A percentile compares a stretch with the other conserved stretches of the same genome.
These are phyloP conservation scores for Trametes punicea DNA, from an alignment of 768 basidiomycete species.

Conservation along the genomic window DNA sequence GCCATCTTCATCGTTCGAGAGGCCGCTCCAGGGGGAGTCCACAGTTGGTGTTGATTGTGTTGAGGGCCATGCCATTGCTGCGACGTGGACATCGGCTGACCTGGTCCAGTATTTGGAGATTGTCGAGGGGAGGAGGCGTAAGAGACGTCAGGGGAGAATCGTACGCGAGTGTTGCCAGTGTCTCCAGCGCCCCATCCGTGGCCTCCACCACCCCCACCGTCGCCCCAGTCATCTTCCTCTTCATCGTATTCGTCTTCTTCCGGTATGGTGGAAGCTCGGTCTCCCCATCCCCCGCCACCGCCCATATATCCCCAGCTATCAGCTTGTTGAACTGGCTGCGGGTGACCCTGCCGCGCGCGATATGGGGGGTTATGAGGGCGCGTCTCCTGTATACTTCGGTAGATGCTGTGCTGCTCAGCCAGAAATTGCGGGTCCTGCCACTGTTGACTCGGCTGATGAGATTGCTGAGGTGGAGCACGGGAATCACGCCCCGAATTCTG, in stretches of 20 bases:
- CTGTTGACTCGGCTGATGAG: conserved; percentile 6
- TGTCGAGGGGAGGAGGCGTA: conserved; percentile 12
- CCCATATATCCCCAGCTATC: conserved; percentile 25
- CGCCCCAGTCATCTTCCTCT: conserved; percentile 18
- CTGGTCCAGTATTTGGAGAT: neutral
- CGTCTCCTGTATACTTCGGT: conserved; percentile 11
- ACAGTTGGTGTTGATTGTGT: conserved; percentile 11
- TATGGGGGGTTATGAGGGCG: no score
- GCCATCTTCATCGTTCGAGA: conserved; percentile 31
- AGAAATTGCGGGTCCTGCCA: conserved; percentile 9
- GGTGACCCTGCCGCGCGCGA: conserved; percentile 1
- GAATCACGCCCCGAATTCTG: neutral
- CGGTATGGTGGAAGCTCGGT: conserved; percentile 13
- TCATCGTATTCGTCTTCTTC: conserved; percentile 21
- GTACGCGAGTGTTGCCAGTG: conserved; percentile 14
- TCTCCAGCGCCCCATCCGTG: conserved; percentile 14
- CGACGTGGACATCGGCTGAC: neutral
- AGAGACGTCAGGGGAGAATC: conserved; percentile 17
- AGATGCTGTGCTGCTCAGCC: conserved; percentile 11
- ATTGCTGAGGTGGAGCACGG: neutral
- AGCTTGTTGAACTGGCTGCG: conserved; percentile 20
- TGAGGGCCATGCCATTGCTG: neutral
- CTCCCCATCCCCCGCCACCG: conserved; percentile 14
- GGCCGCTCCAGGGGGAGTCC: conserved; percentile 10
- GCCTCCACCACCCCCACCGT: conserved; percentile 13